phyloP scores from a whole-genome alignment of 2,329 filamentous ascomycete species.

The Torrubiellomyces zombiae region DNA sequence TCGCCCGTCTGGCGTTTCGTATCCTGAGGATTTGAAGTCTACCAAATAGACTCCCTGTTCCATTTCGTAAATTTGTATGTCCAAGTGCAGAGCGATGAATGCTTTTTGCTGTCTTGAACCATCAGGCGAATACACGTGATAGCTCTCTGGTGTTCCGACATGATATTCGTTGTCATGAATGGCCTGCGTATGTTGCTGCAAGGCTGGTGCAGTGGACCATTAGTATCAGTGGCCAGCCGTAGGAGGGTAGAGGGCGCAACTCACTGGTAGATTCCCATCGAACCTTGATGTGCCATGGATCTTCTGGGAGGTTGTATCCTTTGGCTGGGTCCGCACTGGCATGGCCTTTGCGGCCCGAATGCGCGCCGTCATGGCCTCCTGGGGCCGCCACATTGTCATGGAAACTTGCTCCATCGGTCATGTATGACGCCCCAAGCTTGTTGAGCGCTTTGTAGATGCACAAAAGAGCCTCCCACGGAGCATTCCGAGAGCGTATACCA shows the following conservation, averaged over 20 bases:
- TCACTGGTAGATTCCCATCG: constrained; percentile 74
- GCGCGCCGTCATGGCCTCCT: constrained; percentile 18
- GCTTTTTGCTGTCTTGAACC: constrained; percentile 32
- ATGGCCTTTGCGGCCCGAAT: constrained; percentile 17
- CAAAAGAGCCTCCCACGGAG: constrained; percentile 82
- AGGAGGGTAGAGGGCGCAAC: constrained; percentile 17
- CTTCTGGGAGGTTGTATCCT: constrained; percentile 74
- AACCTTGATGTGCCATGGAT: constrained; percentile 88
- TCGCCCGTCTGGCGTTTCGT: constrained; percentile 64
- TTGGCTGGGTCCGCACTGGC: constrained; percentile 33
- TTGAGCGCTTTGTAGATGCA: constrained; percentile 87
- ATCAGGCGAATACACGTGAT: constrained; percentile 23
- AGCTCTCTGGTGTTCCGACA: constrained; percentile 14
- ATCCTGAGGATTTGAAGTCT: constrained; percentile 96
- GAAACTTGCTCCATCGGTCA: constrained; percentile 42
- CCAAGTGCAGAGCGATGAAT: constrained; percentile 81
- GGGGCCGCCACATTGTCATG: too few relatives aligned
- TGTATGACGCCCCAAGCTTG: constrained; percentile 80
- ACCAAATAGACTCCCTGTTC: constrained; percentile 87
- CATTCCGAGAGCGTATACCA: constrained; percentile 85
- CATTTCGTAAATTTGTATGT: constrained; percentile 92
- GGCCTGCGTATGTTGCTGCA: constrained; percentile 3
- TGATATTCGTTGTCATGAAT: constrained; percentile 6
- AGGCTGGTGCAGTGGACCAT: constrained; percentile 2
- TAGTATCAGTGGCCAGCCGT: neutral